phyloP scores from a whole-genome alignment of 371 early-diverging fungal species.

The Parasitella parasitica region DNA sequence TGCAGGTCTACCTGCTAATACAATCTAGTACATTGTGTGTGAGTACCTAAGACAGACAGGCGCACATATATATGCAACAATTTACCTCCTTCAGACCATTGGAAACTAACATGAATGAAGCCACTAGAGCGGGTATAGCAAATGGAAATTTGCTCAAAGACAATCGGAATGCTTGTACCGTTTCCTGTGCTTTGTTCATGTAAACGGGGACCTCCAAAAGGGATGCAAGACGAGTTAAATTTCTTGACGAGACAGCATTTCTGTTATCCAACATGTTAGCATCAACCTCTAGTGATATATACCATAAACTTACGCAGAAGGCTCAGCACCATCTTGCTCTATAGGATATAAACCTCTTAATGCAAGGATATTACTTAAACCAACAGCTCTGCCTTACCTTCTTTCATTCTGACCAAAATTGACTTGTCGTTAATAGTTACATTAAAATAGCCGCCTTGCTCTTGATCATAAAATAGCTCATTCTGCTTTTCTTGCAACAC shows the following conservation, averaged over 20 bases:
- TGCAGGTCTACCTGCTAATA: conserved; percentile 30
- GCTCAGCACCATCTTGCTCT: conserved; percentile 72
- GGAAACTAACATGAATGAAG: conserved; percentile 33
- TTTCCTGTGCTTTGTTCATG: conserved; percentile 31
- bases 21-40: too few species aligned
- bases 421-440: conserved; percentile 40
- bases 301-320: conserved; percentile 51
- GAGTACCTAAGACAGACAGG: too few species aligned
- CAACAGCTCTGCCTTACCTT: conserved; percentile 35
- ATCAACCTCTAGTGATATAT: too few species aligned
- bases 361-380: neutral
- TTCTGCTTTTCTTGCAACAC: conserved; percentile 56
- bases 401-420: conserved; percentile 62
- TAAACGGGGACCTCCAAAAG: conserved; percentile 27
- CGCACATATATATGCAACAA: too few species aligned
- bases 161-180: conserved; percentile 30
- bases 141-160: conserved; percentile 35
- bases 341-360: too few species aligned
- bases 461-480: conserved; percentile 58
- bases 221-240: conserved; percentile 42
- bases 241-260: conserved; percentile 44
- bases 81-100: conserved; percentile 51
- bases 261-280: neutral
- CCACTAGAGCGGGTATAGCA: conserved; percentile 44
- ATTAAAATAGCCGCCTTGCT: conserved; percentile 56